These are phyloP conservation scores for Cornus controversa DNA, from an alignment of 148 eudicot genomes.

Conservation along the genomic window DNA sequence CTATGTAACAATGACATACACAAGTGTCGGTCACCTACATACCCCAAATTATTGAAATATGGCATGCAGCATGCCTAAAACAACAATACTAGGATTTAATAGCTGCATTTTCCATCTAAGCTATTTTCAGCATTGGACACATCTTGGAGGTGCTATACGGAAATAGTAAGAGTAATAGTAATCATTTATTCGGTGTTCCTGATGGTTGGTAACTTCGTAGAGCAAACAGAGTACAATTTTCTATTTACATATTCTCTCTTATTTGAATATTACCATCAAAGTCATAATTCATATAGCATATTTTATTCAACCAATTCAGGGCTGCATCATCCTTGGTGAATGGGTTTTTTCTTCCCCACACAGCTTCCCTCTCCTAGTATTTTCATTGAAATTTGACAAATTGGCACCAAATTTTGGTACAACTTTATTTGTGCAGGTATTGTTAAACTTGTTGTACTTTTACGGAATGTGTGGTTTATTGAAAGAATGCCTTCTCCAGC, in stretches of 20 bases:
- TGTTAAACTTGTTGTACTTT: conserved; percentile 14
- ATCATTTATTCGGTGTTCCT: no score
- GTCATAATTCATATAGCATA: neutral
- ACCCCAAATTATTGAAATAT: no score
- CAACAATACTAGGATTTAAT: no score
- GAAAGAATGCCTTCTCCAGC: conserved; percentile 20
- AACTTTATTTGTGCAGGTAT: conserved; percentile 11
- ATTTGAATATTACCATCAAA: neutral
- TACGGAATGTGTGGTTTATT: conserved; percentile 21
- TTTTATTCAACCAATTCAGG: no score
- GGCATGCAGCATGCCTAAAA: no score
- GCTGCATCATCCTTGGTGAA: neutral
- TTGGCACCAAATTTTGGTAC: neutral
- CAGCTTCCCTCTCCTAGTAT: neutral
- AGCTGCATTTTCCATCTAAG: no score
- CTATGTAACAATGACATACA: no score
- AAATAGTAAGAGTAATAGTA: no score
- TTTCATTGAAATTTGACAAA: neutral
- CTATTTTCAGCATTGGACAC: no score
- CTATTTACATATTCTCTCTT: neutral
- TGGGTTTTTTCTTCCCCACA: neutral
- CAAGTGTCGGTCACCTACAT: no score
- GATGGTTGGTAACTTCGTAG: no score
- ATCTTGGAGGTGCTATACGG: no score
- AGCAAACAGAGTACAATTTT: neutral